Conservation (phyloP, 257 asterid species). For the Jacaranda mimosifolia region DNA sequence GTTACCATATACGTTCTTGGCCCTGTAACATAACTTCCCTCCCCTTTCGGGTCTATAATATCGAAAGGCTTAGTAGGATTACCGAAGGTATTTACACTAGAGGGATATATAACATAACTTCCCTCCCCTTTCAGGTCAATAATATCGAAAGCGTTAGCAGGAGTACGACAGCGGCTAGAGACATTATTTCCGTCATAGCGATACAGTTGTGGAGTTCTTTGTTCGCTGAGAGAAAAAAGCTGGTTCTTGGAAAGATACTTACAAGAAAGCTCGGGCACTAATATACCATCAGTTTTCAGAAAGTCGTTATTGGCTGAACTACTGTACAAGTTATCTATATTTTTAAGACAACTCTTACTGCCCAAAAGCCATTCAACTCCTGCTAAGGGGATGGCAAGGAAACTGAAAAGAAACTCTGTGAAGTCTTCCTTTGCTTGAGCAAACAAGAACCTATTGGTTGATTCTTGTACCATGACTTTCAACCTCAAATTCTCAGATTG, state of each 20-base stretch:
- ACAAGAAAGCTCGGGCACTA: constrained; percentile 15
- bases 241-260: neutral
- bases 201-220: neutral
- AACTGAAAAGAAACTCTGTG: constrained; percentile 23
- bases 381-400: constrained; percentile 34
- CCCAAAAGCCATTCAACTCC: constrained; percentile 31
- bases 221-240: constrained; percentile 8
- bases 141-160: no score
- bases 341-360: constrained; percentile 15
- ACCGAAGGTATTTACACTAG: no score
- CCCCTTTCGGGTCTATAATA: no score
- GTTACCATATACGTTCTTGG: neutral
- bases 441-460: neutral
- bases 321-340: constrained; percentile 32
- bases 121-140: no score
- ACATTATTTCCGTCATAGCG: neutral
- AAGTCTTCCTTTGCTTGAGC: constrained; percentile 24
- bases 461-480: neutral
- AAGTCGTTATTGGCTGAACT: neutral
- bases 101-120: no score
- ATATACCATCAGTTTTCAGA: neutral
- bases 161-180: no score
- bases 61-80: no score
- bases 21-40: neutral
- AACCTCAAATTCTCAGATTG: neutral